phyloP scores from a whole-genome alignment of 1,284 basidiomycete genomes.

The Microstroma glucosiphilum region DNA sequence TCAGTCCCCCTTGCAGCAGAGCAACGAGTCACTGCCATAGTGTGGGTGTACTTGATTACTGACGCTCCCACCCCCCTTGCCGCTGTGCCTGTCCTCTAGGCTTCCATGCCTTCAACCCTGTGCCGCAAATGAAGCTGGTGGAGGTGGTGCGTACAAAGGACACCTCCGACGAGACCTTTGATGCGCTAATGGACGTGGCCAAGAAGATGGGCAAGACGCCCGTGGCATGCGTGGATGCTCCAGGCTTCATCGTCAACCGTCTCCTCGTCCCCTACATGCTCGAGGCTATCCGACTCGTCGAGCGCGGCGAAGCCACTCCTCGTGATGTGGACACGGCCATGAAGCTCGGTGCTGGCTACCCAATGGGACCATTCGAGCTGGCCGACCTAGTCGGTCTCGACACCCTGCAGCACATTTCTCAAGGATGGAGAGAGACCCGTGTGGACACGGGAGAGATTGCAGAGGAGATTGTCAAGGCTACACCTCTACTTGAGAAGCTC shows the following conservation, averaged over 20 bases:
- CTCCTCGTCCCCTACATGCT: slow-evolving; percentile 58
- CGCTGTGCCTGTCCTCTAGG: slow-evolving; percentile 43
- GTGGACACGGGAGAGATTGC: slow-evolving; percentile 52
- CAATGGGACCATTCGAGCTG: slow-evolving; percentile 57
- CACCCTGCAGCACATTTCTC: slow-evolving; percentile 54
- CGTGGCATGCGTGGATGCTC: slow-evolving; percentile 57
- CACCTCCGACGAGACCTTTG: slow-evolving; percentile 55
- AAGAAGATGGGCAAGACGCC: slow-evolving; percentile 57
- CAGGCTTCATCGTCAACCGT: slow-evolving; percentile 57
- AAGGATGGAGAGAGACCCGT: slow-evolving; percentile 57
- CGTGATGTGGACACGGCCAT: slow-evolving; percentile 60
- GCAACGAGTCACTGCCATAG: neutral
- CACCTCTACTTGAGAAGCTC: slow-evolving; percentile 54
- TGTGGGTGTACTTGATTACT: neutral
- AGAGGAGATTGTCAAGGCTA: slow-evolving; percentile 54
- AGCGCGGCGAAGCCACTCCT: slow-evolving; percentile 58
- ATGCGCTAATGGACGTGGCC: slow-evolving; percentile 55
- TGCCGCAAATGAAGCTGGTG: slow-evolving; percentile 57
- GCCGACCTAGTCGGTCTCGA: slow-evolving; percentile 58
- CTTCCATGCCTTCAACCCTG: slow-evolving; percentile 57
- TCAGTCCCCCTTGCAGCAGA: neutral
- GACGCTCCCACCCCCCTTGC: slow-evolving; percentile 30
- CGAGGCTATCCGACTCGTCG: slow-evolving; percentile 59
- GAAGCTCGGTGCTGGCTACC: slow-evolving; percentile 59
- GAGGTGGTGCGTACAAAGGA: slow-evolving; percentile 57